Conservation (phyloP, 2,329 filamentous ascomycete genomes). For the Cladobotryum mycophilum region DNA sequence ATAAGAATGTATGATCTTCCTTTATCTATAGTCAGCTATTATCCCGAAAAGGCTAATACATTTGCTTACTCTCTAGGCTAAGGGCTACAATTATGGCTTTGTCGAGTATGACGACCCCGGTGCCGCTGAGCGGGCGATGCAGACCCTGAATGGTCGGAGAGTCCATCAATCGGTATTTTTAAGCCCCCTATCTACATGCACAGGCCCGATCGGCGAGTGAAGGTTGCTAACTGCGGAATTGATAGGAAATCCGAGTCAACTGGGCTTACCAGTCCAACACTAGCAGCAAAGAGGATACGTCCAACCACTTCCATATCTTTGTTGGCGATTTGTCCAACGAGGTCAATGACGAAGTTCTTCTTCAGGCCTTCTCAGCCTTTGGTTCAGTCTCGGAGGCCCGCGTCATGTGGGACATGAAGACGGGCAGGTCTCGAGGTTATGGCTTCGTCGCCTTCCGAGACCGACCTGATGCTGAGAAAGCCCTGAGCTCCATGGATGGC, state of each 20-base stretch:
- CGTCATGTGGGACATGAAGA: conserved; percentile 99
- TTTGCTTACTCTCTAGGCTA: conserved; percentile 52
- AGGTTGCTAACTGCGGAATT: not conserved
- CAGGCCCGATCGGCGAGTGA: too few species aligned
- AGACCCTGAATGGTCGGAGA: conserved; percentile 88
- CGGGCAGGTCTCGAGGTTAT: conserved; percentile 91
- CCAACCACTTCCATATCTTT: conserved; percentile 98
- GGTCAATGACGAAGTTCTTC: conserved; percentile 92
- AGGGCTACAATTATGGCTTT: conserved; percentile 98
- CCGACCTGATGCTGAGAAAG: conserved; percentile 88
- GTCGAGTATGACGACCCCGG: conserved; percentile 98
- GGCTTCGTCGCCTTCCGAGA: conserved; percentile 98
- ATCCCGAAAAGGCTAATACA: not conserved
- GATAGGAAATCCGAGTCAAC: conserved; percentile 94
- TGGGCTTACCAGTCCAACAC: conserved; percentile 99
- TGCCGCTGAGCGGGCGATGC: conserved; percentile 94
- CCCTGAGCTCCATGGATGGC: conserved; percentile 94
- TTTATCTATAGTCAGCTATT: not conserved
- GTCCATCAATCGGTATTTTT: conserved; percentile 80
- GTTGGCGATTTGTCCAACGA: conserved; percentile 97
- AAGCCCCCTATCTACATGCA: not conserved
- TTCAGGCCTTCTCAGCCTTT: conserved; percentile 93
- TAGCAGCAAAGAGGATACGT: conserved; percentile 91
- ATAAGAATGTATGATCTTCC: conserved; percentile 84
- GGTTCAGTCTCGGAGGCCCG: conserved; percentile 94